These are phyloP conservation scores for Calonectria crousiana DNA, from an alignment of 2,329 filamentous ascomycete species.

Conservation along the genomic window DNA sequence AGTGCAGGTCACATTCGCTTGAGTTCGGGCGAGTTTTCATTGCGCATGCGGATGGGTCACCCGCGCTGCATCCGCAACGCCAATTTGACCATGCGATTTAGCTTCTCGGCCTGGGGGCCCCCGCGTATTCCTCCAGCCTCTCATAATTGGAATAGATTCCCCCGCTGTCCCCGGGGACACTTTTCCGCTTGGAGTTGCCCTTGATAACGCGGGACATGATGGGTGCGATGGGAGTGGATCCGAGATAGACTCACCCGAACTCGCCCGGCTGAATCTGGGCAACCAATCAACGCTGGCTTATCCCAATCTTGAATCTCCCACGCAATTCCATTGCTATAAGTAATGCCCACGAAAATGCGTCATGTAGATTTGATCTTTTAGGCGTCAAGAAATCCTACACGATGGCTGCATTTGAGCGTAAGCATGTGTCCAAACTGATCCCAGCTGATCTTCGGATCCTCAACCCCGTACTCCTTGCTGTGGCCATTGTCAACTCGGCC, in stretches of 20 bases:
- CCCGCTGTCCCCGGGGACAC: not conserved
- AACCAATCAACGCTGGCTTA: slow-evolving; percentile 6
- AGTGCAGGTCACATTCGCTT: not conserved
- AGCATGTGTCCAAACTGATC: slow-evolving; percentile 27
- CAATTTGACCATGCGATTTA: not conserved
- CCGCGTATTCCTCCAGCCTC: not conserved
- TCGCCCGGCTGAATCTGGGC: not conserved
- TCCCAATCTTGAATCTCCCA: slow-evolving; percentile 11
- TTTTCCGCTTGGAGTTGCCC: not conserved
- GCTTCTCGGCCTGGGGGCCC: not conserved
- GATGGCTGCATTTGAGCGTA: slow-evolving; percentile 21
- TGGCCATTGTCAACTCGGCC: slow-evolving; percentile 27
- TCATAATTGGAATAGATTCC: not conserved
- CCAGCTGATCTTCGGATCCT: slow-evolving; percentile 18
- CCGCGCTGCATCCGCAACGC: not conserved
- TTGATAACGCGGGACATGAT: not conserved
- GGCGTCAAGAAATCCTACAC: not conserved
- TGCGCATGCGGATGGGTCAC: not conserved
- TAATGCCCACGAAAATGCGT: not conserved
- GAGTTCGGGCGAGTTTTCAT: slow-evolving; percentile 18
- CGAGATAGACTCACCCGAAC: slow-evolving; percentile 20
- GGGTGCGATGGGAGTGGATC: not conserved
- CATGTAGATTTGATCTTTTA: not conserved
- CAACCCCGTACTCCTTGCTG: slow-evolving; percentile 18
- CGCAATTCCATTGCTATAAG: slow-evolving; percentile 6